A percentile compares a stretch with the other conserved stretches of the same genome.
Evolutionary conservation across 2,329 filamentous ascomycete genomes (phyloP).

Genomic region (Uncinocarpus reesii): DNA sequence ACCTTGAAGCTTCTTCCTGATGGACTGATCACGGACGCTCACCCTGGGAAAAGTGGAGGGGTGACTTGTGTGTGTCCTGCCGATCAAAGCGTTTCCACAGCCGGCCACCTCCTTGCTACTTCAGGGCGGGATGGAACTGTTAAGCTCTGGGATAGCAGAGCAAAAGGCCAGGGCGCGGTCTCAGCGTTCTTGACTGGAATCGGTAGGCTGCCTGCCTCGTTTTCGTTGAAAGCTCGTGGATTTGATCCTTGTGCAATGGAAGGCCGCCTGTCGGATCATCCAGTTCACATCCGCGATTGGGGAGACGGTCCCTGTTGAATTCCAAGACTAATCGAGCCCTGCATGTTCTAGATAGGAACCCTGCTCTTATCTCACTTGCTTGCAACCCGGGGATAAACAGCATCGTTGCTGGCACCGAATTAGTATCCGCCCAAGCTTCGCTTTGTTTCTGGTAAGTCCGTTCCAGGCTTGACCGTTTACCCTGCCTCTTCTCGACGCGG

Average conservation of each 20-base stretch:
- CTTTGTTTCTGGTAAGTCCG: slow-evolving; percentile 38
- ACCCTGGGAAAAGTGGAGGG: slow-evolving; percentile 26
- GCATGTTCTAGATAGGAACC: slow-evolving; percentile 35
- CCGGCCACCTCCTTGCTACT: slow-evolving; percentile 18
- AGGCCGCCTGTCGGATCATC: neutral
- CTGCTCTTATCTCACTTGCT: slow-evolving; percentile 45
- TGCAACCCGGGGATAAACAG: slow-evolving; percentile 38
- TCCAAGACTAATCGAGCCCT: neutral
- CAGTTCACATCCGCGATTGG: neutral
- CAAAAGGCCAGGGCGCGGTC: slow-evolving; percentile 23
- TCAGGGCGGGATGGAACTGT: slow-evolving; percentile 33
- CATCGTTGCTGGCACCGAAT: slow-evolving; percentile 48
- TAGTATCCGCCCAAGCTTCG: slow-evolving; percentile 35
- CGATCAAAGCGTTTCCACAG: slow-evolving; percentile 8
- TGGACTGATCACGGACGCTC: slow-evolving; percentile 14
- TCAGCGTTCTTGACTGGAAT: slow-evolving; percentile 31
- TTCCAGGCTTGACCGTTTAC: slow-evolving; percentile 13
- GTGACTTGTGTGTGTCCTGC: slow-evolving; percentile 29
- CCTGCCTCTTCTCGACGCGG: slow-evolving; percentile 12
- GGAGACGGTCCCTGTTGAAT: neutral
- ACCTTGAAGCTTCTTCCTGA: slow-evolving; percentile 25
- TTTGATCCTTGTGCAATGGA: neutral
- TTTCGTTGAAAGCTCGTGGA: neutral
- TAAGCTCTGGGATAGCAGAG: slow-evolving; percentile 35
- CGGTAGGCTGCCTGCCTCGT: slow-evolving; percentile 14